Base-by-base conservation (phyloP, 306 rosid species). In the Dryas drummondii region DNA sequence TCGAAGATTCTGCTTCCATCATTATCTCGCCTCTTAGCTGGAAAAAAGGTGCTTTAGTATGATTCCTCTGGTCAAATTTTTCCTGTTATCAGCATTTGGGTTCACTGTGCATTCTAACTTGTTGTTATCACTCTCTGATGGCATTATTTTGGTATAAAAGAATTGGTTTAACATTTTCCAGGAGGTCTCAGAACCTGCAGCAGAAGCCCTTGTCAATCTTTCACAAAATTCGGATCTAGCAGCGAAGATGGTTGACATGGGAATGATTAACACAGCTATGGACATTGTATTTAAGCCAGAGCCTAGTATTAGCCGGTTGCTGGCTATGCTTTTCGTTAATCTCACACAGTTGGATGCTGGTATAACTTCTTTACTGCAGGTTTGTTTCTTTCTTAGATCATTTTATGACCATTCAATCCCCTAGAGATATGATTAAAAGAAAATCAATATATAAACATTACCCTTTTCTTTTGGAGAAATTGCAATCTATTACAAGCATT, bases 241-340 rank as follows among this genome's bases (percentile, higher is more conserved):
- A 4, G 88, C 59, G 11, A 89, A 80, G 81, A 94, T 94, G 96
- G 84, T 90, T 65, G 84, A 74, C 15, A 78, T 78, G 79, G 91
- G 89, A 83, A 64, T 88, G 74, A 75, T 87, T 66, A 84, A 80
- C 81, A 76, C 77, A 19, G 83, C 85, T 37, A 90, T 90, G 96
- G 96, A 91, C 68, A 85, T 91, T 27, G 75, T 94, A 72, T 88
- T 84, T 68, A 90, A 83, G 81, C 89, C 92, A 1, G 90, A 83
- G 22, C 88, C 89, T 59, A 57, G 81, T 69, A 77, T 87, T 74
- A 74, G 85, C 64, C 80, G 78, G 17, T 88, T 94, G 84, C 87
- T 94, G 83, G 93, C 87, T 9, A 94, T 94, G 98, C 96, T 91
- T 76, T 84, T 94, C 66, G 97, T 94, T 44, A 94, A 94, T 82